These are phyloP conservation scores for Lachancea cidri DNA, from an alignment of 805 yeast genomes.

Conservation along the genomic window DNA sequence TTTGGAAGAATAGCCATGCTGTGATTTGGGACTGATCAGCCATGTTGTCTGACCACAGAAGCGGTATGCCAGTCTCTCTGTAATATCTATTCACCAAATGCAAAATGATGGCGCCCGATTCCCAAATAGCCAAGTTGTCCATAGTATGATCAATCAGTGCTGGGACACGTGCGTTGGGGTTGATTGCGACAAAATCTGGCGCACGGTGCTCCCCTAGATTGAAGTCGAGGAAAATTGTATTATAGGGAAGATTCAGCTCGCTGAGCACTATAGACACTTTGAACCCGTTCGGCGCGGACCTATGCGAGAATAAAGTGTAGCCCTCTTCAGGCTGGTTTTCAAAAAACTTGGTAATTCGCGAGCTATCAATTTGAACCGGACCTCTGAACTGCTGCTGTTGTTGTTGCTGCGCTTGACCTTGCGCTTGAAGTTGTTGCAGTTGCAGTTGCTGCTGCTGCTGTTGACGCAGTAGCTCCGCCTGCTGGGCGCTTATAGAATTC, in stretches of 20 bases:
- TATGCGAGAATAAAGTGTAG: conserved; percentile 73
- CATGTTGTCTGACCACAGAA: conserved; percentile 69
- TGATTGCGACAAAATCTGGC: conserved; percentile 88
- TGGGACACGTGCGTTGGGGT: conserved; percentile 95
- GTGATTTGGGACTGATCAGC: conserved; percentile 79
- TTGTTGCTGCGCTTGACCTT: conserved; percentile 22
- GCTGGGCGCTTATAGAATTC: conserved; percentile 9
- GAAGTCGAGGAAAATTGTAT: conserved; percentile 81
- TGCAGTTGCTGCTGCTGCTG: conserved; percentile 17
- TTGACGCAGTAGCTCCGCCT: conserved; percentile 24
- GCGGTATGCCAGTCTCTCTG: conserved; percentile 60
- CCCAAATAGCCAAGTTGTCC: conserved; percentile 85
- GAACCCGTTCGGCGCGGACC: conserved; percentile 94
- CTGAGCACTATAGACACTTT: conserved; percentile 87
- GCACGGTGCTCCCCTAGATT: conserved; percentile 87
- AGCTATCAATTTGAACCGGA: conserved; percentile 36
- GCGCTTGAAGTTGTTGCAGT: no score
- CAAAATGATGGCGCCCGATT: conserved; percentile 84
- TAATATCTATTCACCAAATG: conserved; percentile 69
- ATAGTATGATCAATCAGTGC: conserved; percentile 85
- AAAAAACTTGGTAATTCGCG: conserved; percentile 67
- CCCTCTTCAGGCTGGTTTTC: conserved; percentile 76
- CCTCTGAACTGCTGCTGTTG: conserved; percentile 12
- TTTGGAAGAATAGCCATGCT: conserved; percentile 91
- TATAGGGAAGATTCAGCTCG: conserved; percentile 74